These are phyloP conservation scores for Ceratocystis destructans DNA, from an alignment of 2,329 filamentous ascomycete genomes.

Conservation along the genomic window DNA sequence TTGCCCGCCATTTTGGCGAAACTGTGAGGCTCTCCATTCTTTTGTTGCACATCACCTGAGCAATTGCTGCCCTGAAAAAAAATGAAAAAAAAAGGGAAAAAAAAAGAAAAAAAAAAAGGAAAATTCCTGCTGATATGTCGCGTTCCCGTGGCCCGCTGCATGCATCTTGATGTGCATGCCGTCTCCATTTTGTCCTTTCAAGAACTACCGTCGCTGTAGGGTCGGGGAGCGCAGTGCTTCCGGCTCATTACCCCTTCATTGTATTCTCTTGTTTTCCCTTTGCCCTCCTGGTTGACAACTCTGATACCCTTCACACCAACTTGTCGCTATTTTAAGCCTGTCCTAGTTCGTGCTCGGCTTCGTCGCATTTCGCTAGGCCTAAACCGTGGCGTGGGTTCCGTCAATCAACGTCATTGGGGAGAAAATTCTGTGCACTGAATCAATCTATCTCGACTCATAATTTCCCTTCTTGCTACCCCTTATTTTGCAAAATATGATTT, in stretches of 20 bases:
- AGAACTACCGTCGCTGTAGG: background rate
- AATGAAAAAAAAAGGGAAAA: background rate
- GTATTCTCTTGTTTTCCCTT: background rate
- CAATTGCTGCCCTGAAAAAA: background rate
- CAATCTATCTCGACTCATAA: background rate
- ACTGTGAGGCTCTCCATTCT: conserved; percentile 27
- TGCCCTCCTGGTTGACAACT: background rate
- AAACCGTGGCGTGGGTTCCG: background rate
- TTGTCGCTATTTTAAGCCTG: background rate
- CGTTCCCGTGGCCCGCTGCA: background rate
- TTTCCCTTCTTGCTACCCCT: background rate
- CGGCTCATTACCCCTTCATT: background rate
- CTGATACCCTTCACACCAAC: background rate
- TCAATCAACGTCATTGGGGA: background rate
- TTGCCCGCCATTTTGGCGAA: conserved; percentile 38
- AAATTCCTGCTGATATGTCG: background rate
- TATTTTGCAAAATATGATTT: background rate
- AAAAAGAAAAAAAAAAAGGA: background rate
- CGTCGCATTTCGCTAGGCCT: background rate
- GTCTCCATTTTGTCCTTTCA: background rate
- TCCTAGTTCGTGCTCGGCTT: background rate
- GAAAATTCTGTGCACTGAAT: background rate
- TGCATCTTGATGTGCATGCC: background rate
- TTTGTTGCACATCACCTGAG: conserved; percentile 19
- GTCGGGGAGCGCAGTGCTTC: background rate